These are phyloP conservation scores for Mayamaea pseudoterrestris DNA, from an alignment of 108 stramenopile species.

Conservation along the genomic window DNA sequence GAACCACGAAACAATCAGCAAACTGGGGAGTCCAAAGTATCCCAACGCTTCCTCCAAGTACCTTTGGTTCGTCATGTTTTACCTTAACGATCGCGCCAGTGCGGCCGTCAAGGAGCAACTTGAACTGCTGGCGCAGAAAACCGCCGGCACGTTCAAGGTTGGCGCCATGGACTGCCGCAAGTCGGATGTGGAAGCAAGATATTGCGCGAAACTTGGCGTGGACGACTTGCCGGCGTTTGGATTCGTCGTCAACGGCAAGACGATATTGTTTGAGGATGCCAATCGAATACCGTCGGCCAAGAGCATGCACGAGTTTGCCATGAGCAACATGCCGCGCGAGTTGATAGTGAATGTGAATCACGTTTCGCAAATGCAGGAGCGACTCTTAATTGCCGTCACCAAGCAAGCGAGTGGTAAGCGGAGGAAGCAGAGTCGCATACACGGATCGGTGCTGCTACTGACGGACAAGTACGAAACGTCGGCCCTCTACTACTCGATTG, in stretches of 20 bases:
- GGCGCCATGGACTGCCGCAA: constrained; percentile 66
- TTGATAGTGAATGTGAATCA: constrained; percentile 60
- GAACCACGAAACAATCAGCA: constrained; percentile 34
- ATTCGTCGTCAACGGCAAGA: constrained; percentile 46
- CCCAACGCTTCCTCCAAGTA: constrained; percentile 42
- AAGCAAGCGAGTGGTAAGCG: not conserved
- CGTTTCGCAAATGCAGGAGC: constrained; percentile 26
- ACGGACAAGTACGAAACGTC: constrained; percentile 79
- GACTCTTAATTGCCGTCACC: constrained; percentile 21
- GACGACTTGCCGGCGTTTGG: constrained; percentile 46
- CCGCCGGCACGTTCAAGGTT: constrained; percentile 44
- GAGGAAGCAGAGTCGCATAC: constrained; percentile 1
- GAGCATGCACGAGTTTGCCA: constrained; percentile 48
- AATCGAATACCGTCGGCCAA: constrained; percentile 16
- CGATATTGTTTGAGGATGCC: constrained; percentile 10
- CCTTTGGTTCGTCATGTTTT: constrained; percentile 69
- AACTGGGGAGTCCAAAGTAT: constrained; percentile 60
- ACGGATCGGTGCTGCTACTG: constrained; percentile 38
- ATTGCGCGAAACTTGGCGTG: constrained; percentile 34
- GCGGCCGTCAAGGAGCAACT: constrained; percentile 18
- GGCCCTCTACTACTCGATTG: constrained; percentile 44
- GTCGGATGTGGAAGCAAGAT: constrained; percentile 20
- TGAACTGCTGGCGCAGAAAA: constrained; percentile 35
- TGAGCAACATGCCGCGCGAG: constrained; percentile 30
- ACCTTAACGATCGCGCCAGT: constrained; percentile 13